Conservation (phyloP, 2,329 filamentous ascomycete genomes). For the Chaetomiaceae sp. region DNA sequence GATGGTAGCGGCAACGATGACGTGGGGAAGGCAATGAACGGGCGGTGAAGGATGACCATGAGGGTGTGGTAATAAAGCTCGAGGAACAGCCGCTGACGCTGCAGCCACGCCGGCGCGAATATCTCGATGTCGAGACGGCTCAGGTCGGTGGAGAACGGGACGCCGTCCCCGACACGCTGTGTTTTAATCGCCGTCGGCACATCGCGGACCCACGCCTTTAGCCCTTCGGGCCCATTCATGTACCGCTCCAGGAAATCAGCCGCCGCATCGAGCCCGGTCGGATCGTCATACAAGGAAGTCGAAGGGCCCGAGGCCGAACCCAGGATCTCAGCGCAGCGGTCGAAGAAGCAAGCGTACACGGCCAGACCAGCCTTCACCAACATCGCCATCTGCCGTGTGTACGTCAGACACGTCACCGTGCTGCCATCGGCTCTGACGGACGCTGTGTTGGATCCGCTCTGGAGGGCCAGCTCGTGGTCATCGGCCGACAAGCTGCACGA, state of each 20-base stretch:
- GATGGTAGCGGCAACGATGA: background rate
- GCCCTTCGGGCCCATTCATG: background rate
- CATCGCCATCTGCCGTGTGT: background rate
- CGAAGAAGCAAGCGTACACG: background rate
- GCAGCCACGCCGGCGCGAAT: background rate
- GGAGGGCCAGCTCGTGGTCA: background rate
- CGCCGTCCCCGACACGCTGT: background rate
- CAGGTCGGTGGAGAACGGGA: background rate
- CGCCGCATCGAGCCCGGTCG: background rate
- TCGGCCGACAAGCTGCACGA: background rate
- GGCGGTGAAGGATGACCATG: background rate
- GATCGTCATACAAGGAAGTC: background rate
- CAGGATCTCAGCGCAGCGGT: background rate
- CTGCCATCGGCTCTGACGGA: background rate
- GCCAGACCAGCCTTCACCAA: background rate
- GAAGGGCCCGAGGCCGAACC: background rate
- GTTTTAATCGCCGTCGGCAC: background rate
- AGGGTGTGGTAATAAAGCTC: background rate
- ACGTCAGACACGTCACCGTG: background rate
- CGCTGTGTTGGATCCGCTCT: background rate
- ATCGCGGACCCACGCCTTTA: background rate
- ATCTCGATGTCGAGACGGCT: background rate
- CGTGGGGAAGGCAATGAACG: background rate
- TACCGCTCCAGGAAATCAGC: background rate
- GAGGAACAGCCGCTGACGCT: background rate